Conservation (phyloP, 1,284 basidiomycete species). For the Fomitopsis palustris region DNA sequence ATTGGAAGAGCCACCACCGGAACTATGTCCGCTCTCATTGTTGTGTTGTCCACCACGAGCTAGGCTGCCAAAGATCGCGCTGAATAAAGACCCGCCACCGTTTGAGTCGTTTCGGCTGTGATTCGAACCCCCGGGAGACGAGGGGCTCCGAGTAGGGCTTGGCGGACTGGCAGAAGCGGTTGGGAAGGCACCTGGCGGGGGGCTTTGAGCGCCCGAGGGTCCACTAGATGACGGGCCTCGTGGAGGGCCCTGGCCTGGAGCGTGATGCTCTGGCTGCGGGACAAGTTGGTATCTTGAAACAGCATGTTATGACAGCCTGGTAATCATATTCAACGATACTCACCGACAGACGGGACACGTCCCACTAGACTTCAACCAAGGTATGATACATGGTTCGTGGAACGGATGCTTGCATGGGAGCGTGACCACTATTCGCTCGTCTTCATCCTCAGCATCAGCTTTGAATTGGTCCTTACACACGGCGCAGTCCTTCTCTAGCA, state of each 20-base stretch:
- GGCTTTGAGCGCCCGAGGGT: not conserved
- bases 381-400: slow-evolving; percentile 77
- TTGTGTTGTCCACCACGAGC: slow-evolving; percentile 4
- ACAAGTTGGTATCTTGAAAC: slow-evolving; percentile 47
- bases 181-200: not conserved
- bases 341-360: slow-evolving; percentile 85
- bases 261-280: slow-evolving; percentile 39
- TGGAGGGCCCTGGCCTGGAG: slow-evolving; percentile 17
- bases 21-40: not conserved
- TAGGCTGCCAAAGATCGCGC: slow-evolving; percentile 14
- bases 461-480: slow-evolving; percentile 79
- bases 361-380: slow-evolving; percentile 80
- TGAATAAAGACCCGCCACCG: slow-evolving; percentile 5
- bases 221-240: slow-evolving; percentile 2
- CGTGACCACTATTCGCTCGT: slow-evolving; percentile 65
- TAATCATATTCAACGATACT: slow-evolving; percentile 16
- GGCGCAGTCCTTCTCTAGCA: slow-evolving; percentile 68
- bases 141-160: not conserved
- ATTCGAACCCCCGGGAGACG: not conserved
- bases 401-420: slow-evolving; percentile 81
- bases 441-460: slow-evolving; percentile 61
- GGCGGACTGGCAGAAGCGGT: not conserved
- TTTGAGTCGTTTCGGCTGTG: not conserved
- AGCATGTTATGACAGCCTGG: not conserved
- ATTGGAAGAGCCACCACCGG: not conserved